Evolutionary conservation across 768 basidiomycete species (phyloP).

Genomic region (Phanerodontia chrysosporium): DNA sequence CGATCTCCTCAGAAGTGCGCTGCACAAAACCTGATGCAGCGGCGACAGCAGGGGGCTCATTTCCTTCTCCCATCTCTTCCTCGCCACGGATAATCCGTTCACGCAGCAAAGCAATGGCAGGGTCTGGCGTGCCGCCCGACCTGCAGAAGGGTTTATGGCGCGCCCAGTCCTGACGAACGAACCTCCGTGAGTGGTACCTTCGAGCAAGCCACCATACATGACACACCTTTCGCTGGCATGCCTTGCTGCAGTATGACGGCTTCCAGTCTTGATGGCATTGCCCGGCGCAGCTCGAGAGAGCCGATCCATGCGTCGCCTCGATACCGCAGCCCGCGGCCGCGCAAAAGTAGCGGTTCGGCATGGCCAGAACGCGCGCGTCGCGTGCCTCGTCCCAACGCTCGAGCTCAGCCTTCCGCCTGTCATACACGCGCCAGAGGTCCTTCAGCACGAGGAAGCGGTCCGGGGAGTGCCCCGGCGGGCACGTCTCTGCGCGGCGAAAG

Average conservation of each 20-base stretch:
- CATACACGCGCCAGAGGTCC: conserved; percentile 10
- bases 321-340: conserved; percentile 18
- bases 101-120: neutral
- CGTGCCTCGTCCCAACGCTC: neutral
- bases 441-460: conserved; percentile 6
- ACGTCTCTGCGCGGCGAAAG: neutral
- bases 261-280: conserved; percentile 14
- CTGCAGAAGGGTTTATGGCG: conserved; percentile 12
- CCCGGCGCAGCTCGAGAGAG: conserved; percentile 13
- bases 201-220: neutral
- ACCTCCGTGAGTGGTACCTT: neutral
- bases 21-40: neutral
- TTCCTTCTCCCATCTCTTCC: neutral
- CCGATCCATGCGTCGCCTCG: conserved; percentile 11
- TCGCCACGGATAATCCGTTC: neutral
- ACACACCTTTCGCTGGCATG: conserved; percentile 17
- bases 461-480: neutral
- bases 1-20: neutral
- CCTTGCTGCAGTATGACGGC: conserved; percentile 19
- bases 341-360: conserved; percentile 14
- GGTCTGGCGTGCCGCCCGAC: neutral
- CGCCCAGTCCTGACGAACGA: conserved; percentile 8
- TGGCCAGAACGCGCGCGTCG: conserved; percentile 6
- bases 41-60: too few relatives aligned
- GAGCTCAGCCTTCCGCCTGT: conserved; percentile 9